These are phyloP conservation scores for Berberis thunbergii DNA, from an alignment of 164 flowering plant species.

Conservation along the genomic window DNA sequence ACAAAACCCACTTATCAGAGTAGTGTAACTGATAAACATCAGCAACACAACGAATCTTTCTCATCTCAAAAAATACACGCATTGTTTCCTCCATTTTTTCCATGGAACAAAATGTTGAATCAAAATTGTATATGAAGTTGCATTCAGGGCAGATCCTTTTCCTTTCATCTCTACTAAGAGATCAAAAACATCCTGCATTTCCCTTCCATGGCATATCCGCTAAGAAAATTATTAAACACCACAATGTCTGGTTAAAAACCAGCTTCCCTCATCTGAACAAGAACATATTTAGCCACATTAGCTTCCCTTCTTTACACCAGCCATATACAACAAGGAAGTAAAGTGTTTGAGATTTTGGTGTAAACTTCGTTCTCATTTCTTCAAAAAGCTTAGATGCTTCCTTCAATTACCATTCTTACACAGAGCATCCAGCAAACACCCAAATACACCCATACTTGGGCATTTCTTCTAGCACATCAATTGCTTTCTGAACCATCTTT, in stretches of 20 bases:
- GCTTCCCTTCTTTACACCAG: slow-evolving; percentile 83
- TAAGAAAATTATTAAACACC: slow-evolving; percentile 64
- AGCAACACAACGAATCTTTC: slow-evolving; percentile 57
- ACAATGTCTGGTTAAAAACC: slow-evolving; percentile 81
- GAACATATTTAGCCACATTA: slow-evolving; percentile 69
- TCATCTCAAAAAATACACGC: slow-evolving; percentile 59
- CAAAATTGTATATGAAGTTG: slow-evolving; percentile 63
- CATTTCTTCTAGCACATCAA: slow-evolving; percentile 88
- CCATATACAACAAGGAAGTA: slow-evolving; percentile 69
- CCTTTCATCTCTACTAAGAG: slow-evolving; percentile 67
- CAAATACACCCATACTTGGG: slow-evolving; percentile 83
- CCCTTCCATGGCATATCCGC: slow-evolving; percentile 60
- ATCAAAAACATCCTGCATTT: slow-evolving; percentile 69
- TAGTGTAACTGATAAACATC: slow-evolving; percentile 74
- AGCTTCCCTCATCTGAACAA: slow-evolving; percentile 74
- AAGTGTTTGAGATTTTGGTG: slow-evolving; percentile 59
- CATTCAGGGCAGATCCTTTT: slow-evolving; percentile 68
- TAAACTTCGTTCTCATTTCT: slow-evolving; percentile 62
- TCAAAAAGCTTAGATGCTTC: slow-evolving; percentile 82
- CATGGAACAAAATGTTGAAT: slow-evolving; percentile 62
- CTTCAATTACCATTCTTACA: slow-evolving; percentile 77
- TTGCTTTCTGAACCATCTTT: slow-evolving; percentile 74
- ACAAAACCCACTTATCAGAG: slow-evolving; percentile 82
- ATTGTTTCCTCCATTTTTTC: too few species aligned
- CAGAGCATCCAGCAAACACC: slow-evolving; percentile 86